A percentile compares a stretch with the other conserved stretches of the same genome.
These are phyloP conservation scores for Chlamydomonas eustigma DNA, from an alignment of 139 green algal genomes.

Conservation along the genomic window DNA sequence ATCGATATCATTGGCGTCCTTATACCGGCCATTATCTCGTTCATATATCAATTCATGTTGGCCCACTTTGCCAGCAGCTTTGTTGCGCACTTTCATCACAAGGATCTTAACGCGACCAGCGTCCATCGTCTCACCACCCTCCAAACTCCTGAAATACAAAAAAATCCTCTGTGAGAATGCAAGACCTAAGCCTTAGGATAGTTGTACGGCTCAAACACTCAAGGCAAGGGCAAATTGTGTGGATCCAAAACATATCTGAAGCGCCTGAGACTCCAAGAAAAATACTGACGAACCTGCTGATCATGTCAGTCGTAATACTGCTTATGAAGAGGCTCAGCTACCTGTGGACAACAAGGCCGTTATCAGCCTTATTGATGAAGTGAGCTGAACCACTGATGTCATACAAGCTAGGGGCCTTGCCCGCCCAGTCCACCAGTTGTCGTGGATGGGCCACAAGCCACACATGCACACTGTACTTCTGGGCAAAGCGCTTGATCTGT, in stretches of 20 bases:
- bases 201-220: no score
- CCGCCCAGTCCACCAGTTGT: constrained; percentile 77
- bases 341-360: constrained; percentile 91
- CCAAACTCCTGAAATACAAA: constrained; percentile 1
- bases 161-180: no score
- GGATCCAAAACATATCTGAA: neutral
- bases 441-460: constrained; percentile 96
- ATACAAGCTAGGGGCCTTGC: constrained; percentile 81
- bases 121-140: neutral
- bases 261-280: neutral
- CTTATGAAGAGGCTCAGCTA: neutral
- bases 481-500: constrained; percentile 29
- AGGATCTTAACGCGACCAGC: constrained; percentile 20
- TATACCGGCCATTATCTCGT: constrained; percentile 29
- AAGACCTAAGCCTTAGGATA: no score
- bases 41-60: constrained; percentile 56
- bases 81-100: constrained; percentile 71
- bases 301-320: neutral
- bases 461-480: constrained; percentile 87
- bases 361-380: constrained; percentile 98
- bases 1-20: neutral
- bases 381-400: constrained; percentile 91
- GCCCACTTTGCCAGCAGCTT: constrained; percentile 81
- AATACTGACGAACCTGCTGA: neutral
- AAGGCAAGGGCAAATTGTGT: no score